These are phyloP conservation scores for Rhododendron vialii DNA, from an alignment of 148 eudicot species.

Conservation along the genomic window DNA sequence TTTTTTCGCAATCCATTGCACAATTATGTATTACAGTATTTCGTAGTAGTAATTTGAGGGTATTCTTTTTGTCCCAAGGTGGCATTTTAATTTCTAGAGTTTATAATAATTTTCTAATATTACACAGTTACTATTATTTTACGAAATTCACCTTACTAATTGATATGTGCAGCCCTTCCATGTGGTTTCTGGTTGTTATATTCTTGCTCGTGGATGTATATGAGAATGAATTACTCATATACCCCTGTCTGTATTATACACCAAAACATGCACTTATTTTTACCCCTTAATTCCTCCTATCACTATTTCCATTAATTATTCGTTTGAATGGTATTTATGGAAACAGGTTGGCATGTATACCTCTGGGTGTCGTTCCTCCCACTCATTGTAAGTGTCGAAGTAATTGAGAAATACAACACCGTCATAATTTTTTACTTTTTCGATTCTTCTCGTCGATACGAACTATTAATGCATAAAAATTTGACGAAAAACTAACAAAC, in stretches of 20 bases:
- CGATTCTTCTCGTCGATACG: too few relatives aligned
- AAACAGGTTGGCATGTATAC: slow-evolving; percentile 40
- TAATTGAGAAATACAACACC: neutral
- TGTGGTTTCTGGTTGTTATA: slow-evolving; percentile 40
- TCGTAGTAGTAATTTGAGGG: neutral
- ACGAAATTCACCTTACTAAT: neutral
- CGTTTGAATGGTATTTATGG: neutral
- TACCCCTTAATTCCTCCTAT: neutral
- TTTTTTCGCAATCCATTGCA: neutral
- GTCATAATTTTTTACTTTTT: too few relatives aligned
- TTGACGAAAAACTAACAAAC: too few relatives aligned
- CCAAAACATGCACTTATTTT: neutral
- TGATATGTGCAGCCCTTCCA: slow-evolving; percentile 30
- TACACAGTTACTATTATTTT: neutral
- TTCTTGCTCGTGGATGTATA: slow-evolving; percentile 40
- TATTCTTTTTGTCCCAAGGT: neutral
- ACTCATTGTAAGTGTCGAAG: slow-evolving; percentile 23
- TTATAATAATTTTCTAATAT: neutral
- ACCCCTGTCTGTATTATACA: neutral
- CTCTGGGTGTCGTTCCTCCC: slow-evolving; percentile 47
- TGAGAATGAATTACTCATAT: neutral
- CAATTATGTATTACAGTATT: too few relatives aligned
- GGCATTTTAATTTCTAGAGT: neutral
- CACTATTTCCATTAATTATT: neutral
- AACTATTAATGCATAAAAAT: too few relatives aligned